Evolutionary conservation across 352 stramenopile species (phyloP), one percentile per base, ranked within the genome.

Genomic region (Phytophthora hibernalis): DNA sequence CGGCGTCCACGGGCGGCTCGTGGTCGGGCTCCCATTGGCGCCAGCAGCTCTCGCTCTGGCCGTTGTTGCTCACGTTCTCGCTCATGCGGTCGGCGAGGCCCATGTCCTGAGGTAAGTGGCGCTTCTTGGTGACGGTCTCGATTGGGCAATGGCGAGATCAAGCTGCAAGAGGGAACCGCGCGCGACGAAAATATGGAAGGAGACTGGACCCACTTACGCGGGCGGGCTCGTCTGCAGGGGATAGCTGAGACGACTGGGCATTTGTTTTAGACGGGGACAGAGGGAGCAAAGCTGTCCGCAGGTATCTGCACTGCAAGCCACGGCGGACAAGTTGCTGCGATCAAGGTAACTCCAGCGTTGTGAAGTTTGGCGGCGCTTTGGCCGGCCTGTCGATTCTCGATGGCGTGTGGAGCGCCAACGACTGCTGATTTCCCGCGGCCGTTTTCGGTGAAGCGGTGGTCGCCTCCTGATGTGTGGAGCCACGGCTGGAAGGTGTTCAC

Each of bases 21-120:
- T 68, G 70, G 54, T 78, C 70, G 12, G 70, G 70, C 18, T 78
- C 70, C 70, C 70, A 78, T 26, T 69, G 52, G 15, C 45, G 55
- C 55, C 50, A 68, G 43, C 28, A 9, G 15, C 37, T 44, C 16
- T 54, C 40, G 3, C 31, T 51, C 49, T 61, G 44, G 9, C 47
- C 60, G 22, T 72, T 68, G 43, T 69, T 61, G 61, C 48, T 75
- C 11, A 72, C 49, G 56, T 75, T 72, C 37, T 78, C 70, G 33
- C 57, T 75, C 70, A 74, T 72, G 52, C 69, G 49, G 54, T 72
- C 70, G 8, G 65, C 45, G 2, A 72, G 54, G 20, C 66, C 70
- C 70, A 78, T 78, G 20, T 24, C 10, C 16, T 43, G 3, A 12
- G n/a, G n/a, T n/a, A n/a, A 4, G 15, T 30, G 43, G 43, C 43